phyloP scores from a whole-genome alignment of 495 filamentous ascomycete genomes.

The Lasiosphaeria hispida region DNA sequence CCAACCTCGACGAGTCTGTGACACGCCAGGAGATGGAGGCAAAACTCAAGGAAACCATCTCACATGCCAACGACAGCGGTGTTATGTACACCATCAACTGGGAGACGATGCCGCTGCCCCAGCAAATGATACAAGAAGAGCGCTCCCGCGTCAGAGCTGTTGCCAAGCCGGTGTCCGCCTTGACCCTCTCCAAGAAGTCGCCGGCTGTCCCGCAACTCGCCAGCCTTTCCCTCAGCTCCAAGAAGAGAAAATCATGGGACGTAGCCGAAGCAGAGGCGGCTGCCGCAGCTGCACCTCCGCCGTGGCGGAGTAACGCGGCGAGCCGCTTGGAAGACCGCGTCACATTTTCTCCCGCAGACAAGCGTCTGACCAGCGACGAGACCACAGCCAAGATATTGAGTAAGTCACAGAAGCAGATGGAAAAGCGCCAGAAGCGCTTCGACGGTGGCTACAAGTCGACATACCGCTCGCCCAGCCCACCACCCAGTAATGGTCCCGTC shows the following conservation, averaged over 20 bases:
- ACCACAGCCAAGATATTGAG: constrained; percentile 52
- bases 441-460: constrained; percentile 64
- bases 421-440: constrained; percentile 86
- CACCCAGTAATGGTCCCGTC: constrained; percentile 69
- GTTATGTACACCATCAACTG: constrained; percentile 74
- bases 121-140: constrained; percentile 78
- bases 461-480: constrained; percentile 59
- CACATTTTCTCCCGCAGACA: constrained; percentile 55
- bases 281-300: constrained; percentile 53
- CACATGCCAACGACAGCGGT: constrained; percentile 67
- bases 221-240: constrained; percentile 28
- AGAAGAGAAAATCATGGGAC: constrained; percentile 82
- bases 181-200: background rate
- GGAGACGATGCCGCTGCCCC: constrained; percentile 79
- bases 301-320: constrained; percentile 65
- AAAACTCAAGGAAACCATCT: constrained; percentile 84
- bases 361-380: constrained; percentile 52
- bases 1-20: constrained; percentile 65
- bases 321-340: constrained; percentile 74
- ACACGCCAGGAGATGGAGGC: constrained; percentile 68
- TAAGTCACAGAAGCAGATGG: constrained; percentile 87
- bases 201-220: background rate
- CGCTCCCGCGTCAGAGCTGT: constrained; percentile 41
- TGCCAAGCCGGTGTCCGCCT: constrained; percentile 10
- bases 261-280: constrained; percentile 41